Evolutionary conservation across 2,329 filamentous ascomycete species (phyloP), one percentile per base, ranked within the genome.

Genomic region (Cladosporium halotolerans): DNA sequence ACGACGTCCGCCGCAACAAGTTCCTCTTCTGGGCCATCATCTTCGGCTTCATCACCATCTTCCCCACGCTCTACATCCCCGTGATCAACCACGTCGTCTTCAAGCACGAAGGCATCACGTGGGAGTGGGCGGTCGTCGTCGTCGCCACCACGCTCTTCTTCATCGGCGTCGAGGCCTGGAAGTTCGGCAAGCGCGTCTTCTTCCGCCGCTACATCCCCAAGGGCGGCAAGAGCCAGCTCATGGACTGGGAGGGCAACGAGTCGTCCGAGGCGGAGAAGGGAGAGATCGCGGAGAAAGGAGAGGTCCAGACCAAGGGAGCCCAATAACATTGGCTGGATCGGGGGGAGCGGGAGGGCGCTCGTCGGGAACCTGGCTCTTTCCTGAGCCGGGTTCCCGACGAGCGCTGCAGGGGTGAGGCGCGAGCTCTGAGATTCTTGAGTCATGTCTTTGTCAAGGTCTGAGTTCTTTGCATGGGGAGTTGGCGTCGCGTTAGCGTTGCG

Each of bases 41-140:
- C 9, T 64, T 66, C 4, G 74, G 73, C 7, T 75, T 76, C 54
- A 58, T 74, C 19, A 72, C 72, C 19, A 69, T 76, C 14, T 75
- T 76, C 63, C 73, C 73, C 0, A 65, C 73, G 13, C 65, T 76
- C 0, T 89, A 89, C 61, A 86, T 88, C 49, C 85, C 85, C 0
- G 79, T 80, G 9, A 74, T 88, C 61, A 86, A 86, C 65, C 75
- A 76, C 9, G 70, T 73, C 1, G 83, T 88, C 0, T 87, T 87
- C 68, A 79, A 83, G 63, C 85, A 88, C 59, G 76, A 71, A 1
- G 78, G 78, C 0, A 87, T 88, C 52, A 76, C 71, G 3, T 85
- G 82, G 83, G 84, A 88, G 65, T 88, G 84, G 85, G 81, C 73
- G 0, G 77, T 88, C 42, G 81, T 87, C 0, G 80, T 88, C 54